Evolutionary conservation across 495 filamentous ascomycete genomes (phyloP), one percentile per base, ranked within the genome.

Genomic region (Trichoderma parareesei): DNA sequence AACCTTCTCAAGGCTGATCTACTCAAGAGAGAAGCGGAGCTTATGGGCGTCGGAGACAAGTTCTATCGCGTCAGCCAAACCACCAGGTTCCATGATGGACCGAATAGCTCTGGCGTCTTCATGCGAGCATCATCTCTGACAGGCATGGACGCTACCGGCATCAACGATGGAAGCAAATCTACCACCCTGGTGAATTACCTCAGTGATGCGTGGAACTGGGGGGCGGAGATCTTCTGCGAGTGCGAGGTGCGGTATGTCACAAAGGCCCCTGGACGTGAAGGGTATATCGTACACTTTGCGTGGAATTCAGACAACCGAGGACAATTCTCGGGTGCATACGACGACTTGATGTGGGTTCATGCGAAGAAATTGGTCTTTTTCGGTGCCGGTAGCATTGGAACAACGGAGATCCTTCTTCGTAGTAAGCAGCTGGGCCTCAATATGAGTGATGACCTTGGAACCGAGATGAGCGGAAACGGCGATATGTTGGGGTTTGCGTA

Each of bases 181-280:
- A 85, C 81, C 13, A 84, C 84, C 3, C 75, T 88, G 4, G 84
- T 88, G 55, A 90, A 83, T 1, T 89, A 88, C 67, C 72, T 89
- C 8, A 77, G 82, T 20, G 87, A 90, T 71, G 85, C 87, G 38
- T 89, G 87, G 87, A 87, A 89, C 71, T 87, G 85, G 84, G 87
- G 85, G 27, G 85, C 87, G 42, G 86, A 90, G 69, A 83, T 89
- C 68, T 90, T 90, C 68, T 90, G 87, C 68, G 81, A 88, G 67
- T 87, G 85, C 64, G 86, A 88, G 72, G 85, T 89, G 42, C 78
- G 84, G 63, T 85, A 88, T 67, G 77, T 90, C 68, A 81, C 84
- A 62, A 79, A 84, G 64, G 75, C 77, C 60, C 75, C 76, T 10
- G 68, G 76, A 11, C 40, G 40, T 41, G 40, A 27, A 27, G 27